Evolutionary conservation across 306 rosid species (phyloP), one percentile per base, ranked within the genome.

Genomic region (Carpinus fangiana): DNA sequence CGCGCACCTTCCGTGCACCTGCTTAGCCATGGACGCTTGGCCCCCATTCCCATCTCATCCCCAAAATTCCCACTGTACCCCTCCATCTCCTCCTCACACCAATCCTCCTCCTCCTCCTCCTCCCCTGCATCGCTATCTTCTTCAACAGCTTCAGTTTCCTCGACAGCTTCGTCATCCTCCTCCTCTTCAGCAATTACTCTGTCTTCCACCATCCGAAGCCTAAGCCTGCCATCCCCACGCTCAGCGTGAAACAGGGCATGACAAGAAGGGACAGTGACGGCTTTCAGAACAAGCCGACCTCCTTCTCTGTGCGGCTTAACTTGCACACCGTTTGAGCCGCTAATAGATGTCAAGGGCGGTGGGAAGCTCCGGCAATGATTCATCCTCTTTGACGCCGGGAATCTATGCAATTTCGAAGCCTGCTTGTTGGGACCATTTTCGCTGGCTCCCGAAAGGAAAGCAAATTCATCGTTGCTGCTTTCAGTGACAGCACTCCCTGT

Each of bases 241-340:
- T 90, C 89, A 0, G 88, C 97, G 28, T 81, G 81, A 55, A 93
- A 89, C 73, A 75, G 84, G 12, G 78, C 47, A 8, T 38, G 62
- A 12, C 62, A 47, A 3, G 90, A 81, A 78, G 90, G 51, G 20
- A 78, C 81, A 16, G 80, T 9, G 7, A 82, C 83, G 8, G 89
- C 98, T 80, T 85, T 83, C 82, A 93, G 62, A n/a, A 93, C 87
- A 13, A 93, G 88, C 56, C 97, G 85, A 2, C 98, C 97, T 23
- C 79, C 88, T 88, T 91, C 88, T 2, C 97, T 84, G 67, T 87
- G 91, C 72, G 91, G 87, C 89, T 77, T 85, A 46, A 93, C 86
- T 36, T 81, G 89, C 4, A 93, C 51, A 14, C 86, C 86, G 3
- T 76, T 83, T 0, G 83, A 76, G 48, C 89, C 88, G n/a, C 87